A percentile compares a stretch with the other conserved stretches of the same genome.
Evolutionary conservation across 495 filamentous ascomycete species (phyloP).

Genomic region (Neurospora tetrasperma): DNA sequence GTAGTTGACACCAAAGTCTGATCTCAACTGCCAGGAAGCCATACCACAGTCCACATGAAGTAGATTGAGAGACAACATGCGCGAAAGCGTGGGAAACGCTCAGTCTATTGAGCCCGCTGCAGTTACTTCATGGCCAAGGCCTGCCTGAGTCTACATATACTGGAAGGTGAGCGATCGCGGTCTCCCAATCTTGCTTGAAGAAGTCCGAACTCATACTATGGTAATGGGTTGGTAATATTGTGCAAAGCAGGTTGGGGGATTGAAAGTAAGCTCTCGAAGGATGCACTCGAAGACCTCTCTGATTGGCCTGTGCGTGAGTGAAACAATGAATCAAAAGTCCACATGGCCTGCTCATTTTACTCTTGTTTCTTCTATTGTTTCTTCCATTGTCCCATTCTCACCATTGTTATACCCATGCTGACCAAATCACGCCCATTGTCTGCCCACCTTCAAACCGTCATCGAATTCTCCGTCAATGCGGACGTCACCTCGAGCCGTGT

Average conservation of each 20-base stretch:
- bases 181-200: background rate
- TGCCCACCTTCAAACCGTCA: background rate
- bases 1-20: too few species aligned
- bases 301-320: background rate
- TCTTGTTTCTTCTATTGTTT: background rate
- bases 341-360: background rate
- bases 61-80: too few species aligned
- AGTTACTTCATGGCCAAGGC: too few species aligned
- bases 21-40: too few species aligned
- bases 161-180: too few species aligned
- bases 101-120: too few species aligned
- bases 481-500: background rate
- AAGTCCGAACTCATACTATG: background rate
- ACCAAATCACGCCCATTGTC: background rate
- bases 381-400: background rate
- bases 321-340: background rate
- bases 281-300: background rate
- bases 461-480: background rate
- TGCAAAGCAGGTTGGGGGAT: background rate
- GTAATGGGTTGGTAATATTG: background rate
- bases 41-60: too few species aligned
- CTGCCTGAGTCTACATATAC: too few species aligned
- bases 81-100: too few species aligned
- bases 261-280: background rate
- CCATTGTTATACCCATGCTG: background rate